A percentile compares a stretch with the other conserved stretches of the same genome.
phyloP scores from a whole-genome alignment of 805 yeast species.

The Starmerella stigmatis region DNA sequence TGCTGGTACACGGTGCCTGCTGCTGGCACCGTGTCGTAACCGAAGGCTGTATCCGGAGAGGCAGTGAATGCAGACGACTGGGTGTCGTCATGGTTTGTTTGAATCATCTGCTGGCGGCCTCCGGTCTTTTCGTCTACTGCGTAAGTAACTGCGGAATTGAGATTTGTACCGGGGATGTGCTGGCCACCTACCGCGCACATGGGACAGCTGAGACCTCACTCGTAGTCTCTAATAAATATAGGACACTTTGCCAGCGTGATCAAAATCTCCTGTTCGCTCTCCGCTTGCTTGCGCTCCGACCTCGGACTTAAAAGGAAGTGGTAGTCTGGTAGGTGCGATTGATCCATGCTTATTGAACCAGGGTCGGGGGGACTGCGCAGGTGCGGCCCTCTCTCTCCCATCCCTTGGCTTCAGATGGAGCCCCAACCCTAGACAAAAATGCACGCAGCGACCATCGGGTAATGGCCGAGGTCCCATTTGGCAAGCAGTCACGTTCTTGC shows the following conservation, averaged over 20 bases:
- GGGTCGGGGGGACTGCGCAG: constrained; percentile 3
- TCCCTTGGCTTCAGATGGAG: background rate
- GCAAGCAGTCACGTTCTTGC: constrained; percentile 4
- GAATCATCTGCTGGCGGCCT: background rate
- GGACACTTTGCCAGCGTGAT: too few species aligned
- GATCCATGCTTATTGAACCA: background rate
- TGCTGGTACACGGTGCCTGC: background rate
- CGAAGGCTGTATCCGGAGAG: background rate
- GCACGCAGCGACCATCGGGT: background rate
- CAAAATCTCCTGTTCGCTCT: background rate
- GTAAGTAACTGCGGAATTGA: background rate
- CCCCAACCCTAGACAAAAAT: background rate
- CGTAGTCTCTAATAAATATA: too few species aligned
- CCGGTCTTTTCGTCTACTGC: background rate
- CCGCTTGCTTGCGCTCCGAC: too few species aligned
- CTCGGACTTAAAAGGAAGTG: too few species aligned
- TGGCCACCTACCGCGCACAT: constrained; percentile 3
- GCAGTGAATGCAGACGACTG: constrained; percentile 4
- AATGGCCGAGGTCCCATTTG: too few species aligned
- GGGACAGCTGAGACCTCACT: background rate
- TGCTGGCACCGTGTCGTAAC: background rate
- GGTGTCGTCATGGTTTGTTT: background rate
- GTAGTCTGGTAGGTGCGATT: too few species aligned
- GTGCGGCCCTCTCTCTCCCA: background rate
- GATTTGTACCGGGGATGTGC: background rate